Evolutionary conservation across 768 basidiomycete species (phyloP), one percentile per base, ranked within the genome.

Genomic region (Trametes meyenii): DNA sequence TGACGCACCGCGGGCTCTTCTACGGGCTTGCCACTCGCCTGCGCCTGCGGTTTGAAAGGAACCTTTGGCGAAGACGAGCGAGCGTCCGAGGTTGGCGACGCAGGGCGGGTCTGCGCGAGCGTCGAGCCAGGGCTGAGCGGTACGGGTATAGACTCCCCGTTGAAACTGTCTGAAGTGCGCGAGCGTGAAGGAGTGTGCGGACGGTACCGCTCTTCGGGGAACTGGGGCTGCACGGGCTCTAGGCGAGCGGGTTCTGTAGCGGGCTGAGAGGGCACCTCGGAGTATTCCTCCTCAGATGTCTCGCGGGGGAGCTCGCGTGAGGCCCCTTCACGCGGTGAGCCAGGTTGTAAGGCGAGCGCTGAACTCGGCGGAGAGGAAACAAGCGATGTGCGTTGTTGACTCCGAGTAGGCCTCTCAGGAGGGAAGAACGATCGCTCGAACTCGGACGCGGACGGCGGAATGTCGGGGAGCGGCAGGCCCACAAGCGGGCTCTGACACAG

Each of bases 71-170:
- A 62, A 21, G 61, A 57, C 55, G 55, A 43, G 16, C 56, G 62
- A n/a, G 56, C 45, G 19, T 54, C 57, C 13, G 45, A 54, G 42
- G 52, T 39, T 1, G 57, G 62, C 36, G 62, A 63, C 21, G 52
- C 48, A 3, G 62, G 62, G 11, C 62, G 62, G 14, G 62, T 59
- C 36, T 63, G 62, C 21, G 62, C 62, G 26, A 63, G 57, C 5
- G 62, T 63, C 33, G 62, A 63, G 11, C 62, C 62, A 3, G 62
- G 62, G 26, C 62, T 63, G n/a, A 63, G 56, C 16, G 62, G 62
- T 16, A 58, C 52, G 8, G 62, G 57, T 2, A 46, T 23, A 10
- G 61, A 57, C 26, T 50, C 50, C 35, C 17, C 53, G 29, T 53
- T 58, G 3, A 44, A 38, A 21, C 44, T 42, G 35, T 46, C 38